These are phyloP conservation scores for Calonectria pteridis DNA, from an alignment of 2,329 filamentous ascomycete species.

Conservation along the genomic window DNA sequence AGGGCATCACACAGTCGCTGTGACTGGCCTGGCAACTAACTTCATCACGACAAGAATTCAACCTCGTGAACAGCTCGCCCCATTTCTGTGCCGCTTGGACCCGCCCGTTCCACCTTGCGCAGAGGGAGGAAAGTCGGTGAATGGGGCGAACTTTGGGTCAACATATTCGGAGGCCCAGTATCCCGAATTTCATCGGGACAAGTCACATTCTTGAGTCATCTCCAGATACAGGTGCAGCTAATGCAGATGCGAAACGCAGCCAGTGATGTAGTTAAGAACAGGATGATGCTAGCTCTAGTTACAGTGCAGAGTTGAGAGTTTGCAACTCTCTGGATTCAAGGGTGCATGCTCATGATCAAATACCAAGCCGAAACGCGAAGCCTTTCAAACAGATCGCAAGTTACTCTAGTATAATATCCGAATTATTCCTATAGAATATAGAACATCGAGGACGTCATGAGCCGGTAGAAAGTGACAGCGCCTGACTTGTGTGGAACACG, in stretches of 20 bases:
- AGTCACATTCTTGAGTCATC: neutral
- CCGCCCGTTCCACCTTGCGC: neutral
- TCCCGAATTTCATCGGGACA: neutral
- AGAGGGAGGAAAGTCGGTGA: neutral
- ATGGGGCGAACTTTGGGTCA: neutral
- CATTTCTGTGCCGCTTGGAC: neutral
- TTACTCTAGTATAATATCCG: fast-evolving
- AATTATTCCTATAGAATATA: neutral
- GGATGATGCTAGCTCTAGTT: too few species aligned
- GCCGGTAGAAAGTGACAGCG: neutral
- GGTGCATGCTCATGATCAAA: neutral
- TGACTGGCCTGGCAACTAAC: neutral
- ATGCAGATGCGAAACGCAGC: too few species aligned
- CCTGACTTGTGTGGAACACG: neutral
- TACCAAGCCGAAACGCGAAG: neutral
- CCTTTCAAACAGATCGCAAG: neutral
- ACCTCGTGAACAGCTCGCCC: neutral
- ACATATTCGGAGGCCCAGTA: neutral
- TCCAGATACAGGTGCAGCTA: neutral
- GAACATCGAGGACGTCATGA: neutral
- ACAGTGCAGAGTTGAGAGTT: neutral
- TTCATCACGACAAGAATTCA: neutral
- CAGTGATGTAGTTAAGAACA: neutral
- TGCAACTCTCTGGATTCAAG: too few species aligned
- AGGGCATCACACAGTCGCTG: neutral